Conservation (phyloP, 2,329 filamentous ascomycete species). For the Penicillium sp. region DNA sequence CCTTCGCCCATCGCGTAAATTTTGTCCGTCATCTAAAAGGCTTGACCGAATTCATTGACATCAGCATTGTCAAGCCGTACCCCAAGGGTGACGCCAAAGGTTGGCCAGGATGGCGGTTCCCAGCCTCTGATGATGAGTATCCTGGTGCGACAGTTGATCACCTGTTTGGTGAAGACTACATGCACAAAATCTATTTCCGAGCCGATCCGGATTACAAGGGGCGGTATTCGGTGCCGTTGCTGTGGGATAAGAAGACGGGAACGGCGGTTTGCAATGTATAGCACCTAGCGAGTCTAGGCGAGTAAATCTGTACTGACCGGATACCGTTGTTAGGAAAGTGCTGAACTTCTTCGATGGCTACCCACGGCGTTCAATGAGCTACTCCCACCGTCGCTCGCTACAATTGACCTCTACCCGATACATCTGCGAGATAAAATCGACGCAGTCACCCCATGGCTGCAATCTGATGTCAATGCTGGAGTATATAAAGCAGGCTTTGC, state of each 20-base stretch:
- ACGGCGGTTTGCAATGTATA: conserved; percentile 59
- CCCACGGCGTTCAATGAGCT: neutral
- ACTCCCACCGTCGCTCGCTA: neutral
- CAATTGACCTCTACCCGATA: neutral
- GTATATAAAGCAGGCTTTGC: neutral
- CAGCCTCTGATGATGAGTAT: conserved; percentile 54
- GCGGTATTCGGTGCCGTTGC: conserved; percentile 59
- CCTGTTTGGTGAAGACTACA: conserved; percentile 58
- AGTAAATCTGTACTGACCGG: neutral
- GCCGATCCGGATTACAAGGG: conserved; percentile 62
- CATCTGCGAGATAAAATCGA: neutral
- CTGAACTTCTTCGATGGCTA: neutral
- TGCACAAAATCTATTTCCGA: conserved; percentile 64
- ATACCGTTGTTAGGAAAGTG: neutral
- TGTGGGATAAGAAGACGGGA: conserved; percentile 61
- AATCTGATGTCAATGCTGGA: neutral
- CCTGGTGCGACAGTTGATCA: conserved; percentile 60
- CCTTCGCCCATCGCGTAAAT: conserved; percentile 63
- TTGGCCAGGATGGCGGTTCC: conserved; percentile 65
- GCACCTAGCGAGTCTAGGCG: neutral
- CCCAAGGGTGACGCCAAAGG: conserved; percentile 65
- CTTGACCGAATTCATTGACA: conserved; percentile 53
- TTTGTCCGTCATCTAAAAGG: conserved; percentile 60
- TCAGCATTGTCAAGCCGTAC: conserved; percentile 64
- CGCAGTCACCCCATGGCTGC: neutral